phyloP scores from a whole-genome alignment of 176 grass and related monocot species.

The Triticum dicoccoides region DNA sequence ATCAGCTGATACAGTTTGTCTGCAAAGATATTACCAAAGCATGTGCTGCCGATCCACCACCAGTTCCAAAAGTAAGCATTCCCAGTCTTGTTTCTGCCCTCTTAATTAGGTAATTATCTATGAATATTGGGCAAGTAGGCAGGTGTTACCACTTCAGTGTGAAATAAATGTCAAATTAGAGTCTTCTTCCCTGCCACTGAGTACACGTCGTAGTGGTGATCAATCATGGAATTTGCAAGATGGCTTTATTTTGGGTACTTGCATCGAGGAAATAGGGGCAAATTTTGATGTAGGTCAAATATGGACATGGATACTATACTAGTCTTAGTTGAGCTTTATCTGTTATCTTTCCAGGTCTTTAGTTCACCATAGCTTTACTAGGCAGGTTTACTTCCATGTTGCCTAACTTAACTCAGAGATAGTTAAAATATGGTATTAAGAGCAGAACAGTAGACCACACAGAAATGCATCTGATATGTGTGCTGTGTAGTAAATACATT shows the following conservation, averaged over 20 bases:
- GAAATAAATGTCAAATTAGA: background rate
- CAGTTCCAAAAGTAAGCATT: slow-evolving; percentile 71
- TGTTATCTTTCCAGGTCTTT: background rate
- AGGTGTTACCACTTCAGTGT: background rate
- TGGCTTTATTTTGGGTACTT: background rate
- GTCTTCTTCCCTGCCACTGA: background rate
- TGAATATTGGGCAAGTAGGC: background rate
- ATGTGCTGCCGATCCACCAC: slow-evolving; percentile 55
- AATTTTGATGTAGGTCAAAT: background rate
- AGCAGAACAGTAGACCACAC: background rate
- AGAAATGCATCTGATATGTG: background rate
- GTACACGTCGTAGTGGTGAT: background rate
- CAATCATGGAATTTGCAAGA: background rate
- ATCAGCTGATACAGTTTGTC: slow-evolving; percentile 69
- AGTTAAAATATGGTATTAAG: background rate
- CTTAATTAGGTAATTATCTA: background rate
- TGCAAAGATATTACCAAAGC: slow-evolving; percentile 92
- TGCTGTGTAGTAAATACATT: background rate
- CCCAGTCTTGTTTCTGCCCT: background rate
- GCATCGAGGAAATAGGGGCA: background rate
- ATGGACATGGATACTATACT: background rate
- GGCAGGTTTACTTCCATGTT: slow-evolving; percentile 2
- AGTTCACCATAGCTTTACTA: background rate
- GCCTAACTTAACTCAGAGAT: background rate
- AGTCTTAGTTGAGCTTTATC: background rate